phyloP scores from a whole-genome alignment of 140 eudicot genomes.

The Flaveria floridana region DNA sequence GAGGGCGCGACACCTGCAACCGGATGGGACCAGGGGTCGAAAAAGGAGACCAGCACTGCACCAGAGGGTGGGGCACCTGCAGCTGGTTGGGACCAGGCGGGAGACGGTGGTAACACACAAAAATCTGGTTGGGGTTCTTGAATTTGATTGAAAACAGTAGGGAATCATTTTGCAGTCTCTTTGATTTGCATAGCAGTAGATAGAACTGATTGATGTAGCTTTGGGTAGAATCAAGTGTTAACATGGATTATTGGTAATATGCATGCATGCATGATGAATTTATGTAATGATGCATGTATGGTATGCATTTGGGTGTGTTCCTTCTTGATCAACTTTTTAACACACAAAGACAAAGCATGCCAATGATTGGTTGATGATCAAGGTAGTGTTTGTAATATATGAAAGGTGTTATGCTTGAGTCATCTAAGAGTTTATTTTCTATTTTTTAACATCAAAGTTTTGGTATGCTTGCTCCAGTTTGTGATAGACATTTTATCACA shows the following conservation, averaged over 20 bases:
- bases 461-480: no score
- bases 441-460: not conserved
- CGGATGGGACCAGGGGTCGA: not conserved
- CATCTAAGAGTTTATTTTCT: not conserved
- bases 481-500: no score
- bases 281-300: not conserved
- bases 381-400: not conserved
- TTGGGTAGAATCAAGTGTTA: not conserved
- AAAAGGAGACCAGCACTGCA: not conserved
- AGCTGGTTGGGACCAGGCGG: constrained; percentile 3
- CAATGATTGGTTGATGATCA: constrained; percentile 16
- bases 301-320: not conserved
- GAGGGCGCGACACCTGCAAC: not conserved
- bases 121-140: constrained; percentile 18
- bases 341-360: not conserved
- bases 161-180: not conserved
- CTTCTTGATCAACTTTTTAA: constrained; percentile 2
- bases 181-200: constrained; percentile 7
- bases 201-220: not conserved
- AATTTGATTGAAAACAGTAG: not conserved
- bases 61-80: not conserved
- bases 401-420: not conserved
- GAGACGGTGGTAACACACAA: not conserved
- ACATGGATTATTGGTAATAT: constrained; percentile 2
- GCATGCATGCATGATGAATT: not conserved